phyloP scores from a whole-genome alignment of 371 early-diverging fungal genomes.

The Nematocida parisii region DNA sequence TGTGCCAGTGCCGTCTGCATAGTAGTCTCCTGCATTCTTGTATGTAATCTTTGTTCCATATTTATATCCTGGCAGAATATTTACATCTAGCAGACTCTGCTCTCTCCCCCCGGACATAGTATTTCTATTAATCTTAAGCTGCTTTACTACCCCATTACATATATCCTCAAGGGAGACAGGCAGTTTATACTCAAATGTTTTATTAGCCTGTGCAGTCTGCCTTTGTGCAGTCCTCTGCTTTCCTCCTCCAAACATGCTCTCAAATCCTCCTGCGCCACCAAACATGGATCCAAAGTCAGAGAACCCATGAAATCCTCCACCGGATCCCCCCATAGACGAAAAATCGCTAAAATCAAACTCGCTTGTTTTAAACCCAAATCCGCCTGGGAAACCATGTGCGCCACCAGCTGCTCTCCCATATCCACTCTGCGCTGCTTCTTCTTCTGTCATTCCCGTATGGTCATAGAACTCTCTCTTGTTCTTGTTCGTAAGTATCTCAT shows the following conservation, averaged over 20 bases:
- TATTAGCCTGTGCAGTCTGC: conserved; percentile 7
- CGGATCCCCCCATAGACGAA: neutral
- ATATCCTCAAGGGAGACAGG: conserved; percentile 78
- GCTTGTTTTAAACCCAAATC: neutral
- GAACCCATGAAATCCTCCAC: neutral
- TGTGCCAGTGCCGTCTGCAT: conserved; percentile 77
- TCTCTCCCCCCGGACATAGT: conserved; percentile 70
- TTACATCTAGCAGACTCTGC: conserved; percentile 75
- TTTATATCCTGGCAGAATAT: conserved; percentile 91
- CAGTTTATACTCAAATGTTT: conserved; percentile 37
- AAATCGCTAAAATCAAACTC: neutral
- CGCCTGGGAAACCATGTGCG: neutral
- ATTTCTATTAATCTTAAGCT: conserved; percentile 79
- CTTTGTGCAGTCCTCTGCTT: neutral
- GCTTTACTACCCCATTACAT: conserved; percentile 81
- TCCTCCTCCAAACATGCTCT: conserved; percentile 5
- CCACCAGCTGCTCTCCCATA: neutral
- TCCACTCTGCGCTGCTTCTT: neutral
- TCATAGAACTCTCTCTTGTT: conserved; percentile 40
- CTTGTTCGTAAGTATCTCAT: conserved; percentile 45
- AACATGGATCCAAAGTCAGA: conserved; percentile 13
- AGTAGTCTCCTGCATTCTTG: conserved; percentile 83
- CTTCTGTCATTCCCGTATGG: conserved; percentile 31
- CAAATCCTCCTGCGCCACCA: conserved; percentile 6
- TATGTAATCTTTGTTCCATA: conserved; percentile 91